Conservation (phyloP, 805 yeast genomes). For the Candida pseudofarinosa region DNA sequence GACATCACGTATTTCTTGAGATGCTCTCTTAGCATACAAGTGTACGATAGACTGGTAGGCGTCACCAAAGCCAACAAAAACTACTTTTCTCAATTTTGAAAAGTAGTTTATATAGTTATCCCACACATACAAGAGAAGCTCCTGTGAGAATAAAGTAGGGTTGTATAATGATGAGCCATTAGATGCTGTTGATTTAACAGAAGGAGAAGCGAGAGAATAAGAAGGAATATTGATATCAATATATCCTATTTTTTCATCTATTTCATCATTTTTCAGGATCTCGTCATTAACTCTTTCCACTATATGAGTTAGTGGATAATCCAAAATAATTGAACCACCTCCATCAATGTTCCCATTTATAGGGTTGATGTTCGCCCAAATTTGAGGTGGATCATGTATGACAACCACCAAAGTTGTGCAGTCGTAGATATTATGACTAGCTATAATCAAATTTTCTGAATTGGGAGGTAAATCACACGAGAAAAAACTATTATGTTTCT, state of each 20-base stretch:
- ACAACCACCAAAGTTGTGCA: conserved; percentile 62
- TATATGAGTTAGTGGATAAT: conserved; percentile 59
- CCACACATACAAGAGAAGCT: conserved; percentile 76
- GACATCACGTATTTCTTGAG: conserved; percentile 48
- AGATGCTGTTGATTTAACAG: conserved; percentile 9
- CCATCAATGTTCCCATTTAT: conserved; percentile 74
- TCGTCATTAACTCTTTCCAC: conserved; percentile 52
- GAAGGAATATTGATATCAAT: conserved; percentile 83
- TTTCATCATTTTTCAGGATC: conserved; percentile 10
- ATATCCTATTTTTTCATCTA: conserved; percentile 51
- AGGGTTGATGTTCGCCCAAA: conserved; percentile 86
- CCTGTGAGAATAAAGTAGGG: conserved; percentile 69
- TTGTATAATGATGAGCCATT: conserved; percentile 43
- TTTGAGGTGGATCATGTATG: conserved; percentile 87
- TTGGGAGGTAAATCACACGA: conserved; percentile 44
- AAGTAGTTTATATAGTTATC: conserved; percentile 84
- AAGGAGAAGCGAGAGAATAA: conserved; percentile 29
- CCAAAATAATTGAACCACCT: conserved; percentile 67
- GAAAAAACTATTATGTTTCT: conserved; percentile 19
- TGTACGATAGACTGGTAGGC: conserved; percentile 85
- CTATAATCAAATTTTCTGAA: conserved; percentile 60
- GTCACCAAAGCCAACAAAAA: conserved; percentile 86
- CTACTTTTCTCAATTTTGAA: conserved; percentile 57
- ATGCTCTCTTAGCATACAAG: conserved; percentile 73
- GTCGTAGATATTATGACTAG: conserved; percentile 66